phyloP scores from a whole-genome alignment of 129 eudicot genomes.

The Saussurea involucrata region DNA sequence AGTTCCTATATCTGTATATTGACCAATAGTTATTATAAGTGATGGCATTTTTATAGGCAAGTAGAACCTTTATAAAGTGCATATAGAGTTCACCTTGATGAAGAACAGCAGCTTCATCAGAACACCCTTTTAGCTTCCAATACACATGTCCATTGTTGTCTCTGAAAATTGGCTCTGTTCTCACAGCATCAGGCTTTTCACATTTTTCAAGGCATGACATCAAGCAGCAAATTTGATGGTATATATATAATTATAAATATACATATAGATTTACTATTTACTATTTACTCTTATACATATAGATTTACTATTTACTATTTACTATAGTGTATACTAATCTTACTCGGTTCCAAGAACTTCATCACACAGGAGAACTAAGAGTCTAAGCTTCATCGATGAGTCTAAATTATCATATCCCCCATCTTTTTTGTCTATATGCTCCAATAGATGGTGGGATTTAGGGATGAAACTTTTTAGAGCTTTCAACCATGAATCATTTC shows the following conservation, averaged over 20 bases:
- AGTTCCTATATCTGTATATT: slow-evolving; percentile 49
- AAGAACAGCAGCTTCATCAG: slow-evolving; percentile 43
- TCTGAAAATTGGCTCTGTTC: slow-evolving; percentile 44
- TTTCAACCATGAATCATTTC: slow-evolving; percentile 57
- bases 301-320: no score
- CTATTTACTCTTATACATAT: no score
- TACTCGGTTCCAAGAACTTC: slow-evolving; percentile 84
- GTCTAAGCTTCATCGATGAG: slow-evolving; percentile 60
- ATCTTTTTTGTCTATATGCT: slow-evolving; percentile 35
- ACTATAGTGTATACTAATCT: slow-evolving; percentile 22
- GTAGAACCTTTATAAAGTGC: slow-evolving; percentile 1
- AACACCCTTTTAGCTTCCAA: slow-evolving; percentile 62
- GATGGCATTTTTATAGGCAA: not conserved
- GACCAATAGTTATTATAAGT: not conserved
- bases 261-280: no score
- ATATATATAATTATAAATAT: no score
- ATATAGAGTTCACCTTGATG: slow-evolving; percentile 49
- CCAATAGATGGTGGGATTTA: slow-evolving; percentile 34
- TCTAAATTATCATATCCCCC: slow-evolving; percentile 52
- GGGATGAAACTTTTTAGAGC: slow-evolving; percentile 54
- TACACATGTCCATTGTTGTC: slow-evolving; percentile 52
- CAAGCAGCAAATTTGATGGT: no score
- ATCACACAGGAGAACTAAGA: slow-evolving; percentile 65
- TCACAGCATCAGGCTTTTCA: slow-evolving; percentile 50
- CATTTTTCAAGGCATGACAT: no score